These are phyloP conservation scores for Lactarius hengduanensis DNA, from an alignment of 768 basidiomycete species.

Conservation along the genomic window DNA sequence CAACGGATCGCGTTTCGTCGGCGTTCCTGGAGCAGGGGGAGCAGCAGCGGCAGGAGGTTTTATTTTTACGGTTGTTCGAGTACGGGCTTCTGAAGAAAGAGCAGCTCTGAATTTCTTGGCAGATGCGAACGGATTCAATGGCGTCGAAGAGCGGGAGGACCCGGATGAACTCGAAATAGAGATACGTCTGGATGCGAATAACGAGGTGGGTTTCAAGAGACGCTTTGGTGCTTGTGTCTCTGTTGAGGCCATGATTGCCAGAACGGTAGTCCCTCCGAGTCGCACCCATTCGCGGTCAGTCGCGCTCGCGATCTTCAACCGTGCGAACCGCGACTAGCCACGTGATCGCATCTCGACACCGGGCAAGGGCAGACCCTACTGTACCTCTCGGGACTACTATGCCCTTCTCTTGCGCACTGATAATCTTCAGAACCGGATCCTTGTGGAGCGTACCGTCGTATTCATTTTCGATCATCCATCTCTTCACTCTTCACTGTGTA, in stretches of 20 bases:
- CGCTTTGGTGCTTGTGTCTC: constrained; percentile 10
- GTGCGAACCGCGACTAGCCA: not conserved
- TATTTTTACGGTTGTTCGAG: constrained; percentile 26
- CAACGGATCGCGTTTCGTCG: constrained; percentile 23
- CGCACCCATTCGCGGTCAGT: not conserved
- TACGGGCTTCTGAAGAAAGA: constrained; percentile 27
- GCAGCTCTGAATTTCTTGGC: constrained; percentile 29
- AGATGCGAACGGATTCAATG: constrained; percentile 22
- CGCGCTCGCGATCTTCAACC: constrained; percentile 2
- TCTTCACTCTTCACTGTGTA: no score
- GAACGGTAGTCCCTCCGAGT: not conserved
- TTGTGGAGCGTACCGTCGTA: no score
- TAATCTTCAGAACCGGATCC: no score
- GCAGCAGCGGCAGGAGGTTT: constrained; percentile 23
- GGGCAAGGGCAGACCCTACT: no score
- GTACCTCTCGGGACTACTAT: not conserved
- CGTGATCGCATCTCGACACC: not conserved
- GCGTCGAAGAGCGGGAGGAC: constrained; percentile 21
- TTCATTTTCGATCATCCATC: no score
- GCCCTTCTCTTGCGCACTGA: no score
- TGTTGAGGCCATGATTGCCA: constrained; percentile 10
- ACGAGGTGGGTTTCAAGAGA: constrained; percentile 17
- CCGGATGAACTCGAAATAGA: constrained; percentile 18
- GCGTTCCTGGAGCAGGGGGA: constrained; percentile 24
- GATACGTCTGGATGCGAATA: constrained; percentile 24